Percentiles rank a stretch among this genome's conserved stretches.
phyloP scores from a whole-genome alignment of 345 rosid genomes.

The Salix koriyanagi region DNA sequence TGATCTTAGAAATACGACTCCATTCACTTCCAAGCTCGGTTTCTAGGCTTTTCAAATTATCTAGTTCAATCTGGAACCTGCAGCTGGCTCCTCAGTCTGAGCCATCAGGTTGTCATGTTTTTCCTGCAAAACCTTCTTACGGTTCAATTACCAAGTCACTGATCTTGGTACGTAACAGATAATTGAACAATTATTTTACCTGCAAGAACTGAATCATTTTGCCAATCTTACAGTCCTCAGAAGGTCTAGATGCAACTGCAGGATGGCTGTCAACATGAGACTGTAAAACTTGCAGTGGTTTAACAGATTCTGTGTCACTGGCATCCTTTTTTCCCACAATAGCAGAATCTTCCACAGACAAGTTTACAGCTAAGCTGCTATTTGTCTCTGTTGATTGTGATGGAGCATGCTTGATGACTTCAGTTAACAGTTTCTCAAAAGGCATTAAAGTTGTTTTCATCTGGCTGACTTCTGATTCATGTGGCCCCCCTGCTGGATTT shows the following conservation, averaged over 20 bases:
- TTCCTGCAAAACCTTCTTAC: slow-evolving; percentile 79
- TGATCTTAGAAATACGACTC: slow-evolving; percentile 1
- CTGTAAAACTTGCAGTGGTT: slow-evolving; percentile 57
- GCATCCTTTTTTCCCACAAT: slow-evolving; percentile 24
- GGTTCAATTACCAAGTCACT: neutral
- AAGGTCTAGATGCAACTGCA: slow-evolving; percentile 39
- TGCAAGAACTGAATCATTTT: slow-evolving; percentile 85
- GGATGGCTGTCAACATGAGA: slow-evolving; percentile 35
- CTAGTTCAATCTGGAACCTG: slow-evolving; percentile 5
- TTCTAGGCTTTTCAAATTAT: slow-evolving; percentile 1
- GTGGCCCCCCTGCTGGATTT: neutral
- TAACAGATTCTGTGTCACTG: slow-evolving; percentile 37
- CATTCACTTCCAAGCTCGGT: slow-evolving; percentile 14
- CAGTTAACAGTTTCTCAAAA: slow-evolving; percentile 58
- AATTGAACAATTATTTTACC: slow-evolving; percentile 35
- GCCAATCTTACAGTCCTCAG: slow-evolving; percentile 55
- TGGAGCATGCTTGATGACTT: slow-evolving; percentile 47
- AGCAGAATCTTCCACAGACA: slow-evolving; percentile 13
- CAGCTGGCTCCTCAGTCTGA: slow-evolving; percentile 15
- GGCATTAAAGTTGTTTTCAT: slow-evolving; percentile 32
- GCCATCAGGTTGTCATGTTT: slow-evolving; percentile 52
- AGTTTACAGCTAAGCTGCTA: slow-evolving; percentile 18
- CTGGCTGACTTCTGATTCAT: slow-evolving; percentile 21
- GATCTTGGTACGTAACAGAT: neutral
- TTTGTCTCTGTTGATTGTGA: slow-evolving; percentile 21